Conservation (phyloP, 768 basidiomycete genomes). For the Tricholoma matsutake region DNA sequence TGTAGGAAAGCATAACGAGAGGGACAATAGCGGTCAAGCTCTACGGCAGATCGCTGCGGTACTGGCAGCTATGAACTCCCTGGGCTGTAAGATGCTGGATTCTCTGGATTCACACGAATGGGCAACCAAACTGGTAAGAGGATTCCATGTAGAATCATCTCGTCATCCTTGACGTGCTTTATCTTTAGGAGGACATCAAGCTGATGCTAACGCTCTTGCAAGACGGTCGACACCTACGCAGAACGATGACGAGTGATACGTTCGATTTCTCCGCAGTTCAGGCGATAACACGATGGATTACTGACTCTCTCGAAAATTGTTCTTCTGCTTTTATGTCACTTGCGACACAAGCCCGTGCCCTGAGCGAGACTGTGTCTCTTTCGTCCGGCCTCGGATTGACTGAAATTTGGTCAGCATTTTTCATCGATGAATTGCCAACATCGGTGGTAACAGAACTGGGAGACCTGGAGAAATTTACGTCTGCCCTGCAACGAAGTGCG, state of each 20-base stretch:
- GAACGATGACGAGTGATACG: conserved; percentile 30
- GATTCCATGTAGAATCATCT: background rate
- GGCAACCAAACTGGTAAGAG: conserved; percentile 23
- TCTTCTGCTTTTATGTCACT: conserved; percentile 34
- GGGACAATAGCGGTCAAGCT: conserved; percentile 14
- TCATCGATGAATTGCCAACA: conserved; percentile 20
- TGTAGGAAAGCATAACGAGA: conserved; percentile 6
- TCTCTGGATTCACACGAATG: conserved; percentile 7
- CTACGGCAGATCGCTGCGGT: conserved; percentile 13
- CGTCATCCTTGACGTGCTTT: background rate
- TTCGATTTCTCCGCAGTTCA: conserved; percentile 70
- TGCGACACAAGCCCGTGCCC: conserved; percentile 25
- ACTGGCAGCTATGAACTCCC: conserved; percentile 13
- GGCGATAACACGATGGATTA: conserved; percentile 54
- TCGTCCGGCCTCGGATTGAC: conserved; percentile 71
- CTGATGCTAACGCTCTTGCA: conserved; percentile 35
- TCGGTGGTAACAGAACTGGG: conserved; percentile 11
- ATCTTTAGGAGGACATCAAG: conserved; percentile 27
- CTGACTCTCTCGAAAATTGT: conserved; percentile 34
- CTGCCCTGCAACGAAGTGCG: conserved; percentile 13
- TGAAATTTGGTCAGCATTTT: conserved; percentile 64
- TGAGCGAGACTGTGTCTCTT: conserved; percentile 52
- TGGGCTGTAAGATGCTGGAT: conserved; percentile 11
- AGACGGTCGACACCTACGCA: conserved; percentile 42
- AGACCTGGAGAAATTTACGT: conserved; percentile 22